Evolutionary conservation across 805 yeast genomes (phyloP).

Genomic region (Lipomyces japonicus): DNA sequence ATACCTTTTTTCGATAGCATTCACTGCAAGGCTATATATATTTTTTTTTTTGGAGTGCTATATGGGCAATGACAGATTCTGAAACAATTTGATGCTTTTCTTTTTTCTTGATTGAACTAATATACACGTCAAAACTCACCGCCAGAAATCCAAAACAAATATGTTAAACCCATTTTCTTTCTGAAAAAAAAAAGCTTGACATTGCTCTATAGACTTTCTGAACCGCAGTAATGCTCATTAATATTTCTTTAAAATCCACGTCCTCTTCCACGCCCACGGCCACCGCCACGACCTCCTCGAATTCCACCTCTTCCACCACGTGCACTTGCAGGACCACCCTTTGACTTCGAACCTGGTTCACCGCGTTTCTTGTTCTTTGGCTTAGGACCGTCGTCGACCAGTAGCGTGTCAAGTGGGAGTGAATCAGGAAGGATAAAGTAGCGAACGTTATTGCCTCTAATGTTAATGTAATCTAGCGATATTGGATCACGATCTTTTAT

Average conservation of each 20-base stretch:
- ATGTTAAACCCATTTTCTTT: too few relatives aligned
- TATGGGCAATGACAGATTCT: too few relatives aligned
- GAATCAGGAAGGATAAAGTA: constrained; percentile 82
- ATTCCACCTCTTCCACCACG: constrained; percentile 32
- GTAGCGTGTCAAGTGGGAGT: constrained; percentile 55
- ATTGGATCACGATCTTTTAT: constrained; percentile 66
- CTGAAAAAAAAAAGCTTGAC: too few relatives aligned
- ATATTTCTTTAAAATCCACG: constrained; percentile 32
- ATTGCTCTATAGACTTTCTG: too few relatives aligned
- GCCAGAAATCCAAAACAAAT: too few relatives aligned
- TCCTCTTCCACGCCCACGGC: constrained; percentile 32
- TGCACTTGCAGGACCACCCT: constrained; percentile 27
- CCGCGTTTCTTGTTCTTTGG: constrained; percentile 35
- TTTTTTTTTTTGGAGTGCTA: too few relatives aligned
- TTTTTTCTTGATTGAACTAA: too few relatives aligned
- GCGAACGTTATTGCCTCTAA: constrained; percentile 86
- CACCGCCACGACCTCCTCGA: constrained; percentile 32
- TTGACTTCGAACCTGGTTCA: constrained; percentile 28
- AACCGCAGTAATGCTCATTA: too few relatives aligned
- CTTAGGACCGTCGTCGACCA: constrained; percentile 45
- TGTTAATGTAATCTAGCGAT: constrained; percentile 69
- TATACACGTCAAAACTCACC: too few relatives aligned
- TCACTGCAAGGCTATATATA: too few relatives aligned
- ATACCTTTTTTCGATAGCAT: too few relatives aligned
- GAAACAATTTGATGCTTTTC: too few relatives aligned